A percentile compares a stretch with the other conserved stretches of the same genome.
These are phyloP conservation scores for Scutellaria barbata DNA, from an alignment of 257 asterid species.

Conservation along the genomic window DNA sequence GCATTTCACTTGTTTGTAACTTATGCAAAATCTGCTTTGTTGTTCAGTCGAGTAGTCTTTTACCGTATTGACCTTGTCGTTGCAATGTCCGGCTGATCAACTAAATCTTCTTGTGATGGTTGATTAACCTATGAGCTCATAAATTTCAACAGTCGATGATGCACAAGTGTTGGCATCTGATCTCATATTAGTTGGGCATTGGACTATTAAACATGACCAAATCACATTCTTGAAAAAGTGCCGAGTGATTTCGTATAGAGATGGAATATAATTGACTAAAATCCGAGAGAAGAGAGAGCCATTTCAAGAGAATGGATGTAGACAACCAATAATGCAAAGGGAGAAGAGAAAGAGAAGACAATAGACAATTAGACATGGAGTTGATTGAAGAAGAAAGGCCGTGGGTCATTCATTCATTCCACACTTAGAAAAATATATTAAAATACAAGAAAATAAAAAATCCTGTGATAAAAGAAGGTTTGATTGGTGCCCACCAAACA, in stretches of 20 bases:
- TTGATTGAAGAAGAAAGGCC: conserved; percentile 35
- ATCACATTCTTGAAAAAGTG: conserved; percentile 24
- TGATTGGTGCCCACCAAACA: conserved; percentile 25
- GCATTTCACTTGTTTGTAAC: background rate
- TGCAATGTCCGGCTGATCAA: no score
- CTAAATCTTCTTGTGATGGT: no score
- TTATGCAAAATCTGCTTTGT: background rate
- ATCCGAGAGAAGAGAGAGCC: conserved; percentile 3
- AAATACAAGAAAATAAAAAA: background rate
- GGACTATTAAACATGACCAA: background rate
- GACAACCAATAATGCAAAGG: conserved; percentile 35
- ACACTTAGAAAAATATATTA: background rate
- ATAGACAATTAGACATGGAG: conserved; percentile 22
- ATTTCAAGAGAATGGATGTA: conserved; percentile 16
- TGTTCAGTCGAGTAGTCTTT: background rate
- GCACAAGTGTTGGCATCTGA: no score
- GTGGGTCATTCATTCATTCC: conserved; percentile 24
- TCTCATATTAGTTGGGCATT: no score
- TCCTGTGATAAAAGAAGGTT: background rate
- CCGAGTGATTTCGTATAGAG: background rate
- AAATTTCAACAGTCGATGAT: no score
- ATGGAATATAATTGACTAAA: conserved; percentile 14
- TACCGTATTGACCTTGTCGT: background rate
- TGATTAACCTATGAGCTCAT: no score
- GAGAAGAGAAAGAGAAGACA: conserved; percentile 14